Percentiles rank a stretch among this genome's conserved stretches.
phyloP scores from a whole-genome alignment of 139 green algal species.

The Ostreobium quekettii region DNA sequence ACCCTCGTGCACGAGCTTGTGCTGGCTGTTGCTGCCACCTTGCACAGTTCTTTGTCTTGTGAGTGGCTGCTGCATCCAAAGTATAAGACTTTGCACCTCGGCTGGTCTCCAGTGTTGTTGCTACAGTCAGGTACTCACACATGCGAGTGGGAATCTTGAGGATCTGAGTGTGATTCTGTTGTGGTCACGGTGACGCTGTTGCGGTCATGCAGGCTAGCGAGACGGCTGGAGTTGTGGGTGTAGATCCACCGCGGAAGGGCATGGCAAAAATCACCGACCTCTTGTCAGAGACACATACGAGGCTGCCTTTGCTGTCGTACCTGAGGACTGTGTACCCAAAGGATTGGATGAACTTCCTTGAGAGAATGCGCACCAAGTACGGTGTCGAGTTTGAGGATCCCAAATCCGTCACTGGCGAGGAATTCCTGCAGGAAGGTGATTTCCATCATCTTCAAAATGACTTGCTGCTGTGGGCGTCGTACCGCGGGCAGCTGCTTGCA shows the following conservation, averaged over 20 bases:
- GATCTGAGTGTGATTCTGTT: too few species aligned
- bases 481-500: conserved; percentile 72
- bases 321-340: conserved; percentile 33
- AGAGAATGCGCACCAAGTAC: conserved; percentile 33
- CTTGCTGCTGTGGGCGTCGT: conserved; percentile 74
- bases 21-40: too few species aligned
- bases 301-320: conserved; percentile 36
- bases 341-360: conserved; percentile 39
- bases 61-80: too few species aligned
- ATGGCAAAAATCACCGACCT: conserved; percentile 31
- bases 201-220: conserved; percentile 3
- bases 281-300: conserved; percentile 36
- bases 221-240: not conserved
- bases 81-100: too few species aligned
- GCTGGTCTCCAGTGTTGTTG: too few species aligned
- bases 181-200: too few species aligned
- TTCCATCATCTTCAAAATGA: conserved; percentile 44
- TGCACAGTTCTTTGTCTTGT: too few species aligned
- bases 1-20: too few species aligned
- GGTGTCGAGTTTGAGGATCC: conserved; percentile 28
- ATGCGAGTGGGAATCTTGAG: too few species aligned
- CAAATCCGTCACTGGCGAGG: conserved; percentile 29
- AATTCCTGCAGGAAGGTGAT: conserved; percentile 37
- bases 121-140: too few species aligned
- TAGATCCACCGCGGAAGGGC: conserved; percentile 9